phyloP scores from a whole-genome alignment of 1,284 basidiomycete species.

The Schizophyllum commune region DNA sequence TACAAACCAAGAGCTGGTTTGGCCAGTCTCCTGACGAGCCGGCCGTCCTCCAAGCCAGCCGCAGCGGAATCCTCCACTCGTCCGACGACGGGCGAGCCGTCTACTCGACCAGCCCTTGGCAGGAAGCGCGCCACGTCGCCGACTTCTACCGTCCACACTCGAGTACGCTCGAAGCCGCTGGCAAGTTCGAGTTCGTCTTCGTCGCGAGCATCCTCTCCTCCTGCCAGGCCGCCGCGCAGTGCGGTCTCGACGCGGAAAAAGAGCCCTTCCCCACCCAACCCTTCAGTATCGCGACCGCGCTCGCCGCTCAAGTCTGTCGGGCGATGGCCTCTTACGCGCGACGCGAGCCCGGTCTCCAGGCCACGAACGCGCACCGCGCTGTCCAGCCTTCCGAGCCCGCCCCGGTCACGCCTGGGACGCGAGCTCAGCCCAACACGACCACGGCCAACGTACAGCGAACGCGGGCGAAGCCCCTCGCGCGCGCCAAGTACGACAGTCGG shows the following conservation, averaged over 20 bases:
- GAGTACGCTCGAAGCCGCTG: background rate
- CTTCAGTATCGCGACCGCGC: background rate
- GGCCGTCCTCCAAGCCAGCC: background rate
- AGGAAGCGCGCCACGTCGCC: background rate
- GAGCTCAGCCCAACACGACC: constrained; percentile 2
- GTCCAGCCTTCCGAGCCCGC: background rate
- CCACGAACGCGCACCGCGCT: background rate
- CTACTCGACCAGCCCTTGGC: background rate
- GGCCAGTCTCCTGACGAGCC: background rate
- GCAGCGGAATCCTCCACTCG: background rate
- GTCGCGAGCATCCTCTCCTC: background rate
- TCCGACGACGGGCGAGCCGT: background rate
- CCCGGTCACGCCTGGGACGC: background rate
- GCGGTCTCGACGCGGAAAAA: background rate
- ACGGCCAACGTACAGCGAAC: background rate
- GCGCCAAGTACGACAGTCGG: background rate
- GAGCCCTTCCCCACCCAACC: background rate
- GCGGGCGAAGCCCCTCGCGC: background rate
- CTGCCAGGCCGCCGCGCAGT: background rate
- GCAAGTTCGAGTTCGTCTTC: background rate
- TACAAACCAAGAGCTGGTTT: background rate
- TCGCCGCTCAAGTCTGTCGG: background rate
- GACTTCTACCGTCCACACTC: background rate
- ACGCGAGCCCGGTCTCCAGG: background rate
- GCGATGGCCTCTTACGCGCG: background rate